Evolutionary conservation across 495 filamentous ascomycete species (phyloP).

Genomic region (Aspergillus carlsbadensis): DNA sequence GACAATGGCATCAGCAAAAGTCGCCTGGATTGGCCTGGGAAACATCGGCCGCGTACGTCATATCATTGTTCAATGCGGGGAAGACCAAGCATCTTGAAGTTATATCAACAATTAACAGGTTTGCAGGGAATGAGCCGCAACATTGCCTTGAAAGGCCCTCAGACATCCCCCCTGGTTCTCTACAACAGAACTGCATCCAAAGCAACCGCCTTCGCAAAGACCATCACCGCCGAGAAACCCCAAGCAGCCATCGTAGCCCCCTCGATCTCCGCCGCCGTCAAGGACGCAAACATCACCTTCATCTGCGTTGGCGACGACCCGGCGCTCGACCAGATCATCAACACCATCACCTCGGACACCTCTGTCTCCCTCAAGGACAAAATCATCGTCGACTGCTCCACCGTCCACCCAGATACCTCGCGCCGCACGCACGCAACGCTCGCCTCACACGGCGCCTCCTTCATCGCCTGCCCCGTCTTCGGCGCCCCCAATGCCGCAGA

Average conservation of each 20-base stretch:
- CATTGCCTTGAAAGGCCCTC: conserved; percentile 71
- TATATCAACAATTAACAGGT: conserved; percentile 19
- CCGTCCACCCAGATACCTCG: conserved; percentile 82
- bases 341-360: conserved; percentile 40
- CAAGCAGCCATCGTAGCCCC: conserved; percentile 51
- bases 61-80: neutral
- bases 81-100: too few species aligned
- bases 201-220: conserved; percentile 53
- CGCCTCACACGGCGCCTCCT: conserved; percentile 58
- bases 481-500: conserved; percentile 80
- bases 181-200: conserved; percentile 74
- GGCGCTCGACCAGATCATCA: conserved; percentile 59
- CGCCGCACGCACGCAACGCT: conserved; percentile 57
- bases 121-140: conserved; percentile 82
- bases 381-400: conserved; percentile 77
- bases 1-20: conserved; percentile 24
- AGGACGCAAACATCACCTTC: conserved; percentile 75
- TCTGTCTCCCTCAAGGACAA: conserved; percentile 42
- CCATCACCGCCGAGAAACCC: conserved; percentile 51
- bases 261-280: conserved; percentile 63
- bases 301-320: conserved; percentile 78
- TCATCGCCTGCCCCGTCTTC: conserved; percentile 81
- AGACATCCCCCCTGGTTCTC: conserved; percentile 67
- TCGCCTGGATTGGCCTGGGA: conserved; percentile 81
- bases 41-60: conserved; percentile 83